These are phyloP conservation scores for Aureobasidium sp. DNA, from an alignment of 2,329 filamentous ascomycete genomes.

Conservation along the genomic window DNA sequence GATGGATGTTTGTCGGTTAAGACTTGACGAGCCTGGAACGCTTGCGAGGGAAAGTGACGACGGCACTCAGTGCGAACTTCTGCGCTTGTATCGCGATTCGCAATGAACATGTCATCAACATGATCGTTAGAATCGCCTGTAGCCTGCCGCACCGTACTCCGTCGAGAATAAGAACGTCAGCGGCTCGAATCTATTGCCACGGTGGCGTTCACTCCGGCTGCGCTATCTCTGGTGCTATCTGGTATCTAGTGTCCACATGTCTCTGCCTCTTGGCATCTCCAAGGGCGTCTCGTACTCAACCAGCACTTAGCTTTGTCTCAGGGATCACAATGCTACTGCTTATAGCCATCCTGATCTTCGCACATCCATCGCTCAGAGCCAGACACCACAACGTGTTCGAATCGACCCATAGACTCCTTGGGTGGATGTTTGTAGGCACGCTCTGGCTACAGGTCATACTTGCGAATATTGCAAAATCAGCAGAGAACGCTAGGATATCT, in stretches of 20 bases:
- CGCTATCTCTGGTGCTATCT: constrained; percentile 32
- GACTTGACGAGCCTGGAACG: not conserved
- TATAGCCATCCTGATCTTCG: constrained; percentile 52
- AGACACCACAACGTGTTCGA: constrained; percentile 64
- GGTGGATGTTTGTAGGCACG: constrained; percentile 58
- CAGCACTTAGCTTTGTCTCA: constrained; percentile 44
- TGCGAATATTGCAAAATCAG: constrained; percentile 47
- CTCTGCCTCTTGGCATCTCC: constrained; percentile 25
- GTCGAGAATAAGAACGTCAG: not conserved
- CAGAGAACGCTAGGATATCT: constrained; percentile 32
- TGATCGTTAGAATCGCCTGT: not conserved
- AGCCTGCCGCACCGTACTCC: not conserved
- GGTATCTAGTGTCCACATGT: constrained; percentile 38
- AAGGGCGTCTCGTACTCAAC: constrained; percentile 9
- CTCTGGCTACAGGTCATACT: constrained; percentile 52
- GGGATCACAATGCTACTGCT: constrained; percentile 55
- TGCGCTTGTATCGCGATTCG: not conserved
- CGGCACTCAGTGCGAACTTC: not conserved
- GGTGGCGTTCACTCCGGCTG: constrained; percentile 35
- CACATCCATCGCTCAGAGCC: constrained; percentile 57
- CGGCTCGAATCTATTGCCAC: constrained; percentile 35
- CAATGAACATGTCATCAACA: constrained; percentile 3
- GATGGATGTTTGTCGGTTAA: not conserved
- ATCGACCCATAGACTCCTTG: constrained; percentile 62
- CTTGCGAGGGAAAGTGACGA: not conserved